phyloP scores from a whole-genome alignment of 2,329 filamentous ascomycete genomes.

The Metarhizium sp. region DNA sequence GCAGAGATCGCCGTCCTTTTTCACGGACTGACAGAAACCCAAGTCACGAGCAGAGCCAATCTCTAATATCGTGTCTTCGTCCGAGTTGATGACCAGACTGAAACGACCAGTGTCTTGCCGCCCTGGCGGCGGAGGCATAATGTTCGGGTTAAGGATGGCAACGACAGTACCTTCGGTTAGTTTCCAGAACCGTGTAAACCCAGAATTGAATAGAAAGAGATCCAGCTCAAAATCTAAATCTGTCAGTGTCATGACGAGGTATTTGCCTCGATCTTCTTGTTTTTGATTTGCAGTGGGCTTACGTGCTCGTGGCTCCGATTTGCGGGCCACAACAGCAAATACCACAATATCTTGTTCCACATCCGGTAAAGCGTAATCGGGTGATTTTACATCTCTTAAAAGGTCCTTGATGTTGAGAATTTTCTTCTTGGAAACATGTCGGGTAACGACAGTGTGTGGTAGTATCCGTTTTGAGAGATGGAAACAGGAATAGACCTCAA shows the following conservation, averaged over 20 bases:
- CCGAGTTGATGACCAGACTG: slow-evolving; percentile 74
- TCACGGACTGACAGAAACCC: slow-evolving; percentile 76
- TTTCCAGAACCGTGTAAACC: slow-evolving; percentile 90
- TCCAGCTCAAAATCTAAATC: slow-evolving; percentile 89
- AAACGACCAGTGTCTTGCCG: slow-evolving; percentile 75
- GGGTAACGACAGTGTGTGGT: slow-evolving; percentile 69
- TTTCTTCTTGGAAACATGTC: slow-evolving; percentile 70
- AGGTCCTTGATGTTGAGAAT: slow-evolving; percentile 72
- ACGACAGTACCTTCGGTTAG: slow-evolving; percentile 84
- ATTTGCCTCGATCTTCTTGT: slow-evolving; percentile 62
- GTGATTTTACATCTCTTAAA: slow-evolving; percentile 70
- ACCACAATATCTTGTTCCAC: slow-evolving; percentile 84
- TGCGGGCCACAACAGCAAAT: slow-evolving; percentile 78
- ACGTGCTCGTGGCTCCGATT: slow-evolving; percentile 67
- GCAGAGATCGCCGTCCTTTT: slow-evolving; percentile 76
- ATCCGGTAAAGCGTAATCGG: slow-evolving; percentile 71
- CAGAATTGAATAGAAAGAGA: slow-evolving; percentile 82
- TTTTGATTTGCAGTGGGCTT: slow-evolving; percentile 34
- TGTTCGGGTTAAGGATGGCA: slow-evolving; percentile 81
- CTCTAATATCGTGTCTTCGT: slow-evolving; percentile 83
- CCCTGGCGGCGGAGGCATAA: slow-evolving; percentile 77
- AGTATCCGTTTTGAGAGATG: slow-evolving; percentile 78
- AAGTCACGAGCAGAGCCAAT: slow-evolving; percentile 78
- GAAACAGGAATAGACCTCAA: slow-evolving; percentile 78
- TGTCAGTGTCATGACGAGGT: slow-evolving; percentile 83